Percentiles rank a stretch among this genome's conserved stretches.
These are phyloP conservation scores for Vitis hybrid DNA, from an alignment of 177 flowering plant genomes.

Conservation along the genomic window DNA sequence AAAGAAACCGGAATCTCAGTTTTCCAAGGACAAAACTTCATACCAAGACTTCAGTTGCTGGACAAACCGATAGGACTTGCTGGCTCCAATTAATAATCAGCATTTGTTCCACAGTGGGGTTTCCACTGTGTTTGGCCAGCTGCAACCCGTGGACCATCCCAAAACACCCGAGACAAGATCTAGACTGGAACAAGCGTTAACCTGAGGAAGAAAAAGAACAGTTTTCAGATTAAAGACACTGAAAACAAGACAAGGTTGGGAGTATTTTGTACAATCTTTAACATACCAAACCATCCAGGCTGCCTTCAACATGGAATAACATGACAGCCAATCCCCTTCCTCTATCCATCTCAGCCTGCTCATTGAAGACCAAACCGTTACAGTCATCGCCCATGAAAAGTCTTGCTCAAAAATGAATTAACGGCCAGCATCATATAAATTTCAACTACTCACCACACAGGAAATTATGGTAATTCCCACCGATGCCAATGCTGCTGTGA, in stretches of 20 bases:
- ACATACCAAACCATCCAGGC: slow-evolving; percentile 68
- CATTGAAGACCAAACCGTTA: not conserved
- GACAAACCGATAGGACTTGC: not conserved
- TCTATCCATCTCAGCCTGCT: slow-evolving; percentile 83
- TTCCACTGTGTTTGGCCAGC: slow-evolving; percentile 66
- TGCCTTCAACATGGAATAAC: slow-evolving; percentile 87
- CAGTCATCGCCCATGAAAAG: not conserved
- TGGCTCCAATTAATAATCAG: slow-evolving; percentile 21
- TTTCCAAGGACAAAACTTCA: slow-evolving; percentile 40
- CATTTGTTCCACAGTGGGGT: slow-evolving; percentile 47
- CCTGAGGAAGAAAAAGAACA: slow-evolving; percentile 39
- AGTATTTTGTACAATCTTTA: not conserved
- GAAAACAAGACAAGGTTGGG: not conserved
- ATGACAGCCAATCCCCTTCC: slow-evolving; percentile 79
- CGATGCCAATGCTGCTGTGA: slow-evolving; percentile 65
- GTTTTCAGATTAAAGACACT: not conserved
- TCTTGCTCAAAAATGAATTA: not conserved
- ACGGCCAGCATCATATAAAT: not conserved
- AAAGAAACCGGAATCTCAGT: slow-evolving; percentile 5
- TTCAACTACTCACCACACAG: slow-evolving; percentile 72
- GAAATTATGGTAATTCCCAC: slow-evolving; percentile 74
- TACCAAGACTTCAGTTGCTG: slow-evolving; percentile 18
- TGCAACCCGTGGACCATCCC: slow-evolving; percentile 95
- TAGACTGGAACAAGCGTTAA: slow-evolving; percentile 61
- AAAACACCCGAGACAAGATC: slow-evolving; percentile 81